Base-by-base conservation (phyloP, 1,284 basidiomycete species). In the Austroboletus niveus region DNA sequence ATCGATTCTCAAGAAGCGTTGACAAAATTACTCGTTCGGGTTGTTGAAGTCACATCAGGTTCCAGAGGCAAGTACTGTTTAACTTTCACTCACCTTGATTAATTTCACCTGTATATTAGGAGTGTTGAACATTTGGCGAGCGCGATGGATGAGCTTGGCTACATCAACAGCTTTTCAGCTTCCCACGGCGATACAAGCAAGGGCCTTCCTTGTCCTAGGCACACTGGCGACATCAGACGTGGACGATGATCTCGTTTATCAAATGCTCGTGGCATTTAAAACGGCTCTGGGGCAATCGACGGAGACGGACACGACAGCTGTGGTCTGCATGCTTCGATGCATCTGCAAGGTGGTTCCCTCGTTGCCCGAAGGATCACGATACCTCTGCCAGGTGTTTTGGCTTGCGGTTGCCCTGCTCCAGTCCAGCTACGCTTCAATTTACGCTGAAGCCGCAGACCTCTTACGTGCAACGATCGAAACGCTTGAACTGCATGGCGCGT, bases 111-210 rank as follows among this genome's bases (percentile, higher is more conserved):
- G 35, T 52, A 42, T 31, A 47, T 53, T 31, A 93, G 94, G 92
- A 48, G 75, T 94, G 10, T 75, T 92, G 39, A 98, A 98, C 64
- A 84, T 90, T 14, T 98, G 95, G 94, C 82, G 90, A 52, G 92
- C 94, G 27, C 79, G 94, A 38, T 94, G 94, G 91, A 93, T 94
- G 84, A 87, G 92, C 49, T 71, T 98, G 49, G 84, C 94, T n/a
- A 90, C 92, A 0, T 86, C 92, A 2, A 93, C 89, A 0, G 93
- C 94, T 20, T 97, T 98, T 77, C 94, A 97, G 68, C 82, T 92
- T 52, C 94, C 92, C 12, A 90, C 93, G 0, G 87, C 90, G 17
- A 84, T 95, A 27, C 94, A 97, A 68, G 87, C 90, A 42, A 85
- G 93, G 17, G 91, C 93, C 0, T 96, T 97, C 67, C 83, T 92